These are phyloP conservation scores for Dentipellis sp. DNA, from an alignment of 768 basidiomycete genomes.

Conservation along the genomic window DNA sequence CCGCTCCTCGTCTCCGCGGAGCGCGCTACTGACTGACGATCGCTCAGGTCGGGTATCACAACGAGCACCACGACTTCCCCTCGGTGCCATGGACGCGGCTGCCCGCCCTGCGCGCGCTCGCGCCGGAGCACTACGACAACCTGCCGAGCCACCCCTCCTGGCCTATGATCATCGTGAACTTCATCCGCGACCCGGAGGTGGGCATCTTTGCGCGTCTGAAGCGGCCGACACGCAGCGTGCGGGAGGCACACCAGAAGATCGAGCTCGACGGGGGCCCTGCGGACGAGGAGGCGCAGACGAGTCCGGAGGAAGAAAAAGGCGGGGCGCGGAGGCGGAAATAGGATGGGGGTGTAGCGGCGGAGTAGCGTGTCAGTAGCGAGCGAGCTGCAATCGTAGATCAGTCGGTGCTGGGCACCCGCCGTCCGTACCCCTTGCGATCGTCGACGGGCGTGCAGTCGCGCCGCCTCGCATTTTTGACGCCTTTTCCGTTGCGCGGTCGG, in stretches of 20 bases:
- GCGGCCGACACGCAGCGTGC: constrained; percentile 24
- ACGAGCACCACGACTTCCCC: constrained; percentile 99
- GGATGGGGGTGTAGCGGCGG: background rate
- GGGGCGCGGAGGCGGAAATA: background rate
- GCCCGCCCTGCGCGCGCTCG: constrained; percentile 70
- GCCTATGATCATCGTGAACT: constrained; percentile 92
- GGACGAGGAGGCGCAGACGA: constrained; percentile 2
- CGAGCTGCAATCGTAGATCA: background rate
- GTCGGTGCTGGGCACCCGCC: background rate
- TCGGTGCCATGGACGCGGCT: constrained; percentile 93
- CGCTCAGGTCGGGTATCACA: constrained; percentile 89
- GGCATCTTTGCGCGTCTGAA: constrained; percentile 88
- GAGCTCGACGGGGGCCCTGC: constrained; percentile 13
- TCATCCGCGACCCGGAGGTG: constrained; percentile 84
- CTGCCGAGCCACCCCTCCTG: constrained; percentile 86
- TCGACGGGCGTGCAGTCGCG: too few species aligned
- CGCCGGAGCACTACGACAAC: constrained; percentile 86
- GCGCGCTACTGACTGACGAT: constrained; percentile 1
- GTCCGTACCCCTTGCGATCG: background rate
- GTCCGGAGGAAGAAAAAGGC: background rate
- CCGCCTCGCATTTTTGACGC: too few species aligned
- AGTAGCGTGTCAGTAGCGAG: too few species aligned
- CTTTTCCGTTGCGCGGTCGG: too few species aligned
- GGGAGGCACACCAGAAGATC: background rate
- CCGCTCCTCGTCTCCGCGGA: background rate